Percentiles rank a stretch among this genome's conserved stretches.
Conservation (phyloP, 2,329 filamentous ascomycete genomes). For the Alternaria ventricosa region DNA sequence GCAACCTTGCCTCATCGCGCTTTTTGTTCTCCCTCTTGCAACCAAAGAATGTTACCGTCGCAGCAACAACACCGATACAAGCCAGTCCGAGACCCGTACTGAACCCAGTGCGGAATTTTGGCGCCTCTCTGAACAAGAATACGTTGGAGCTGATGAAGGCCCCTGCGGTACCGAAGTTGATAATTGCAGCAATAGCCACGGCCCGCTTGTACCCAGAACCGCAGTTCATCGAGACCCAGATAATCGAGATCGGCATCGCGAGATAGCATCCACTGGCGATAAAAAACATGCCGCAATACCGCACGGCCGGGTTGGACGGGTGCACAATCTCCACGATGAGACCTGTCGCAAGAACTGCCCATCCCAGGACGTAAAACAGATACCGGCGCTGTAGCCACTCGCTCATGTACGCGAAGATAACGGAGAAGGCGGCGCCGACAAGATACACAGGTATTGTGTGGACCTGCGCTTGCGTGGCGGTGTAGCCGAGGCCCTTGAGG, state of each 20-base stretch:
- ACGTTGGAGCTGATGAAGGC: constrained; percentile 60
- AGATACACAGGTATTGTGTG: constrained; percentile 47
- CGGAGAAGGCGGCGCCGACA: constrained; percentile 35
- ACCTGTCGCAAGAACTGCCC: constrained; percentile 53
- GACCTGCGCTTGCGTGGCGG: constrained; percentile 41
- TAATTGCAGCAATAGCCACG: constrained; percentile 28
- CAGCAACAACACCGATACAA: constrained; percentile 45
- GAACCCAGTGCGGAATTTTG: constrained; percentile 36
- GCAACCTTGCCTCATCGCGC: constrained; percentile 52
- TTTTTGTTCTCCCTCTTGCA: constrained; percentile 58
- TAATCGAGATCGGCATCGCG: constrained; percentile 62
- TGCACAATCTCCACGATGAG: constrained; percentile 59
- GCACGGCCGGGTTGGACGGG: constrained; percentile 46
- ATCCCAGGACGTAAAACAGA: constrained; percentile 40
- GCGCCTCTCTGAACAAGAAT: constrained; percentile 35
- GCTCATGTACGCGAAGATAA: constrained; percentile 37
- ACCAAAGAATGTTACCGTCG: constrained; percentile 51
- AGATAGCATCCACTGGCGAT: constrained; percentile 62
- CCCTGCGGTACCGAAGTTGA: constrained; percentile 59
- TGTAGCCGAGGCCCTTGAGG: constrained; percentile 45
- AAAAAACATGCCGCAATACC: constrained; percentile 62
- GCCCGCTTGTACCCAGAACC: constrained; percentile 36
- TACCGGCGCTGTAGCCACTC: constrained; percentile 38
- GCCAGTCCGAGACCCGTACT: constrained; percentile 37
- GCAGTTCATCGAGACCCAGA: constrained; percentile 63